A percentile compares a stretch with the other conserved stretches of the same genome.
Conservation (phyloP, 768 basidiomycete genomes). For the Xerocomus brunneocitrinus region DNA sequence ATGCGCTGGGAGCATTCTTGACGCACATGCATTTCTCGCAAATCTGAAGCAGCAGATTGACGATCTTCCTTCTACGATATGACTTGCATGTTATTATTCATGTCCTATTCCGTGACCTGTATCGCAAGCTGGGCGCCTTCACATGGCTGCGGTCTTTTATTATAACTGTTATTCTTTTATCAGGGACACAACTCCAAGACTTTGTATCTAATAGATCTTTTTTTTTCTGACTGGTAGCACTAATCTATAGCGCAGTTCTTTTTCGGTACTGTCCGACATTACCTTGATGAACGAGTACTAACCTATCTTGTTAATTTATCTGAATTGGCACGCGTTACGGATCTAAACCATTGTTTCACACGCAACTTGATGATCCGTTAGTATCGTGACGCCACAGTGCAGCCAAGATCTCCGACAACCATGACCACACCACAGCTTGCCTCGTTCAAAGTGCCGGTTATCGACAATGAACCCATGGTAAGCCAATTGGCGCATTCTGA, state of each 20-base stretch:
- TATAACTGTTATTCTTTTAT: too few species aligned
- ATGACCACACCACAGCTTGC: constrained; percentile 78
- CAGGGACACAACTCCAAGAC: too few species aligned
- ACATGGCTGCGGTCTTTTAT: too few species aligned
- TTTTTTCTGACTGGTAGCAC: too few species aligned
- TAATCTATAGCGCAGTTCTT: too few species aligned
- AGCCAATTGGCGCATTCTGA: constrained; percentile 14
- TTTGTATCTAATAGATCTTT: too few species aligned
- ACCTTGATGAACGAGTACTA: too few species aligned
- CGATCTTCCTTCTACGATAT: constrained; percentile 42
- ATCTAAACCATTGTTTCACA: background rate
- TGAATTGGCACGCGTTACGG: background rate
- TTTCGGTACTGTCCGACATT: too few species aligned
- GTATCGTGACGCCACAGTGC: background rate
- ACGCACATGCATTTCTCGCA: constrained; percentile 53
- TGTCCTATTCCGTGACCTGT: background rate
- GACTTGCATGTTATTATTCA: constrained; percentile 7
- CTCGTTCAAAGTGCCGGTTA: constrained; percentile 75
- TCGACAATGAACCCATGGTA: constrained; percentile 95
- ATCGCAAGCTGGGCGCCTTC: background rate
- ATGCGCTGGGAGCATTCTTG: constrained; percentile 64
- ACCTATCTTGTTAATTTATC: too few species aligned
- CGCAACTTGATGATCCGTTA: background rate
- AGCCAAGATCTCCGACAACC: constrained; percentile 13
- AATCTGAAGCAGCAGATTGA: constrained; percentile 57